Base-by-base conservation (phyloP, 306 rosid genomes). In the Glycine tomentella region DNA sequence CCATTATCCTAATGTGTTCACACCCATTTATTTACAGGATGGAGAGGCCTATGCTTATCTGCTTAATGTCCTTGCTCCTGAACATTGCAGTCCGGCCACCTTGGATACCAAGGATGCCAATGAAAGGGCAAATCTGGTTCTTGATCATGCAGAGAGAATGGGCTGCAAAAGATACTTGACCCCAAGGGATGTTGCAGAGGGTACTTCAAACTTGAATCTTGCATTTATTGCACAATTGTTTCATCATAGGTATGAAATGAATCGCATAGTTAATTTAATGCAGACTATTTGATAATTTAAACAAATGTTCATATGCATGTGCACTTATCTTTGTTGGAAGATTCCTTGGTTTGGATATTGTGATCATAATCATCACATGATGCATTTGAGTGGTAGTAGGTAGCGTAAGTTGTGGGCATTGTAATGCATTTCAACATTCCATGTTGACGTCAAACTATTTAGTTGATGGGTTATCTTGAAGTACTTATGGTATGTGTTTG, bases 101-200 rank as follows among this genome's bases (percentile, higher is more conserved):
- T 87, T 96, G 89, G 98, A 90, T 82, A 57, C 91, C 63, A 90
- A 89, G 84, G 92, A 91, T 75, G 81, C 89, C 17, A 34, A 62
- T 55, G 92, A 92, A 80, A 90, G 98, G 85, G 97, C 97, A 51
- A 83, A 89, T 79, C 72, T 93, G 74, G 90, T 96, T 74, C 91
- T 96, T 79, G 99, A 96, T 63, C 99, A 96, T 87, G 99, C 99
- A 3, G 99, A 96, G 91, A 87, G 83, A 88, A 91, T 96, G 97
- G 91, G 89, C 61, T 96, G 99, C 88, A 96, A 93, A 87, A 85
- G 97, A 89, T 93, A 93, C 86, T 84, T 96, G 77, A 51, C 89
- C 48, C 84, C 99, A 2, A 92, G 81, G 85, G 99, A 96, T 82
- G 87, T 96, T 82, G 88, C 79, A 9, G 99, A 93, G 52, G 98